Evolutionary conservation across 2,329 filamentous ascomycete genomes (phyloP), one percentile per base, ranked within the genome.

Genomic region (Didymella exigua): DNA sequence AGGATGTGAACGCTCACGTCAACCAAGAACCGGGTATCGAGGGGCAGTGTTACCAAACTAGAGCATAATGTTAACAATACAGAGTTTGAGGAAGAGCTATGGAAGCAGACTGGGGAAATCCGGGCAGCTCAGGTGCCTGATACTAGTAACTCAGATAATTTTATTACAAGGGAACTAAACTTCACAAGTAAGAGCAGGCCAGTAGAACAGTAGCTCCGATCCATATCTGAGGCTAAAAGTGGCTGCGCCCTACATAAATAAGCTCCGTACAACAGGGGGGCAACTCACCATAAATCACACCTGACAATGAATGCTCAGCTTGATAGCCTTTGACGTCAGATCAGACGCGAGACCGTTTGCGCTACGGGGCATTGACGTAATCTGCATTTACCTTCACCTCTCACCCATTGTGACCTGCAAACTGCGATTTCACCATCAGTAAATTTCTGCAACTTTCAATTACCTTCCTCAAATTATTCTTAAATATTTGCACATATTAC

Each of bases 61-160:
- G 53, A 64, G 27, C 49, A 50, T 9, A 56, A 49, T 2, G 27
- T 60, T 1, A 34, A 27, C 16, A 49, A 41, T 14, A 61, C 49
- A 1, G 60, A 61, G 41, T 60, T 56, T 10, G 56, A 66, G 24
- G 61, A 66, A 46, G 58, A 63, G 38, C 27, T 63, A 4, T 62
- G 55, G 36, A 59, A 44, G n/a, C 53, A 57, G 33, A 31, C 24
- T 19, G 27, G 40, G 9, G 9, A 8, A 21, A 18, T 8, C 9
- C 44, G 16, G 8, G 38, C 16, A n/a, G 31, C 33, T 7, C 29
- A 26, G 6, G 31, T 6, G 2, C 33, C 33, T 26, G 38, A 44
- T 19, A 10, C 19, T 23, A 26, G 40, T 8, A 40, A 44, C 18
- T 21, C 26, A 21, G 38, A 33, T 8, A 40, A 44, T 14, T 21